These are phyloP conservation scores for Rhodotorula graminis DNA, from an alignment of 768 basidiomycete species.

Conservation along the genomic window DNA sequence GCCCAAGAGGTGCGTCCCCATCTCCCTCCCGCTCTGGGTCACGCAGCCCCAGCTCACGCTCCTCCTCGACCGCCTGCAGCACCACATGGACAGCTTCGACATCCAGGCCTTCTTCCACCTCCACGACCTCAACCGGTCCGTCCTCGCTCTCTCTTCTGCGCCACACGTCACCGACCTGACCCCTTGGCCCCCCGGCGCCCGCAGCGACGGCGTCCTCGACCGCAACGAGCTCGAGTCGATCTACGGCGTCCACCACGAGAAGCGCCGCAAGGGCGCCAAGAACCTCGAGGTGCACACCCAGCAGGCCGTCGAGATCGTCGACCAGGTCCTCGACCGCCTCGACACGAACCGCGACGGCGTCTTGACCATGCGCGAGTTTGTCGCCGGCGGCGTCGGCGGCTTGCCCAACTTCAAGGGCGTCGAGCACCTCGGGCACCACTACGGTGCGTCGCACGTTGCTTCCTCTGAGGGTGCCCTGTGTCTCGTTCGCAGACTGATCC, in stretches of 20 bases:
- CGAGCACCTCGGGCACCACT: slow-evolving; percentile 88
- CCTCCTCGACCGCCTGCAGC: slow-evolving; percentile 6
- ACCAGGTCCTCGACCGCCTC: slow-evolving; percentile 62
- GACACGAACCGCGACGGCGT: slow-evolving; percentile 72
- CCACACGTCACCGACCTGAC: neutral
- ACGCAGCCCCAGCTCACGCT: neutral
- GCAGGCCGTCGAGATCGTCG: slow-evolving; percentile 59
- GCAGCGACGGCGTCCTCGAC: slow-evolving; percentile 75
- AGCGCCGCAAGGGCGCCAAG: slow-evolving; percentile 44
- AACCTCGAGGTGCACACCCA: slow-evolving; percentile 38
- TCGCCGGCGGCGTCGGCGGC: slow-evolving; percentile 63
- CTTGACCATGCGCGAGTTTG: slow-evolving; percentile 65
- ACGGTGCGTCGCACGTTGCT: slow-evolving; percentile 56
- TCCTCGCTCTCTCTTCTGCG: neutral
- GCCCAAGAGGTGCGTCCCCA: slow-evolving; percentile 78
- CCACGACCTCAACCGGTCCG: slow-evolving; percentile 73
- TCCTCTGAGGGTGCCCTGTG: rapidly evolving
- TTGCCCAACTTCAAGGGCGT: slow-evolving; percentile 77
- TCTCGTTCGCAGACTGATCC: neutral
- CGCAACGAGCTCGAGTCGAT: slow-evolving; percentile 86
- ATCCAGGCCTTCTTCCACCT: slow-evolving; percentile 82
- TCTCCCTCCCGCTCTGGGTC: neutral
- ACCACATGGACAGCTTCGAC: slow-evolving; percentile 49
- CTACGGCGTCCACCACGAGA: slow-evolving; percentile 64
- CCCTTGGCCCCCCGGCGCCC: neutral